Conservation (phyloP, 257 asterid species). For the Oldenlandia corymbosa region DNA sequence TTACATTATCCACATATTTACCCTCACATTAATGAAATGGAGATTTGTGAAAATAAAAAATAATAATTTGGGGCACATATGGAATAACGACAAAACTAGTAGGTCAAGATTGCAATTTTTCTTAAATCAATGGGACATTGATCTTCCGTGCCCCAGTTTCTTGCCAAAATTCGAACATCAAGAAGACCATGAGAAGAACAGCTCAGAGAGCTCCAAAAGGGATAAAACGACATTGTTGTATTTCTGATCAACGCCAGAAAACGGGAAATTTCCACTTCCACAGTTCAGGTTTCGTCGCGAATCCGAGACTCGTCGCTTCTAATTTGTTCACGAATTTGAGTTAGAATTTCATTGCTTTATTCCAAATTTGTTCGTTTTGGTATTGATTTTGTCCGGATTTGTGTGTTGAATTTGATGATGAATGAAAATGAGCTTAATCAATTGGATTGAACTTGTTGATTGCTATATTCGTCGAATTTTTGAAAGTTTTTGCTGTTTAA, state of each 20-base stretch:
- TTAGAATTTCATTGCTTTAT: neutral
- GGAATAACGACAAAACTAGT: neutral
- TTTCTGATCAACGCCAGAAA: no score
- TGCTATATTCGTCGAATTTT: neutral
- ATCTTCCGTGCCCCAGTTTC: constrained; percentile 2
- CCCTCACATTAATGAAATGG: no score
- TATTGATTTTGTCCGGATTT: neutral
- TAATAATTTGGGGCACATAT: neutral
- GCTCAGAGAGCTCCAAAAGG: constrained; percentile 2
- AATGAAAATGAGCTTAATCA: neutral
- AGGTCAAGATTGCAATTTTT: neutral
- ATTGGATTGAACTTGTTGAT: neutral
- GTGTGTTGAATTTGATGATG: neutral
- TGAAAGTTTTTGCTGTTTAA: neutral
- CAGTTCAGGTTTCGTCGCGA: constrained; percentile 3
- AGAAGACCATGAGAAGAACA: neutral
- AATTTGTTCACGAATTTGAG: neutral
- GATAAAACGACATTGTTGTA: neutral
- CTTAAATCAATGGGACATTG: neutral
- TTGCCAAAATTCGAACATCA: neutral
- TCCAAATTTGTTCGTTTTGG: neutral
- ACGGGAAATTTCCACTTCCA: neutral
- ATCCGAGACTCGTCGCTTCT: neutral
- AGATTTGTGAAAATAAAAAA: no score
- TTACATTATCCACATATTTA: no score